Conservation (phyloP, 768 basidiomycete species). For the Exsudoporus frostii region DNA sequence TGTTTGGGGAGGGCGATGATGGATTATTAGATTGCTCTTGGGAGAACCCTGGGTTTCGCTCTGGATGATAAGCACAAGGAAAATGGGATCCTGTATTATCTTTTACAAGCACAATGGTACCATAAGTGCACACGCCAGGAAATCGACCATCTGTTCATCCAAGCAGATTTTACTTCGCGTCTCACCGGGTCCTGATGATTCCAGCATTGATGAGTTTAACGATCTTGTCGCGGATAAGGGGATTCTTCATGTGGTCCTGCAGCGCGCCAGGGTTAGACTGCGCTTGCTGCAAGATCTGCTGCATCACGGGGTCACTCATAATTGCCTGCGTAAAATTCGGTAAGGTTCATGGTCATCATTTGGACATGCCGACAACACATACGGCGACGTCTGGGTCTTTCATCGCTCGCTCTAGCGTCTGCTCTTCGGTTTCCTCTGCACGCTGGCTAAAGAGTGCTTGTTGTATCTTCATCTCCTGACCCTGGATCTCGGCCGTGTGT, state of each 20-base stretch:
- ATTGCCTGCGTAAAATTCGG: conserved; percentile 50
- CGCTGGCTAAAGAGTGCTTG: conserved; percentile 77
- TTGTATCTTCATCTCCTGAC: conserved; percentile 77
- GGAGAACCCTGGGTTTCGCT: conserved; percentile 49
- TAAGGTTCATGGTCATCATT: conserved; percentile 4
- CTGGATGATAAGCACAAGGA: conserved; percentile 1
- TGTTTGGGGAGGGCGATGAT: conserved; percentile 41
- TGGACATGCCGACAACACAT: conserved; percentile 31
- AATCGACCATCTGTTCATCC: conserved; percentile 12
- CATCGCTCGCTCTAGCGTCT: conserved; percentile 93
- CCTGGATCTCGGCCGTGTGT: conserved; percentile 79
- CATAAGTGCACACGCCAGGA: conserved; percentile 20
- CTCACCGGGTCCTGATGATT: conserved; percentile 83
- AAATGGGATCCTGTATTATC: conserved; percentile 18
- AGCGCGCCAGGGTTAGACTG: conserved; percentile 85
- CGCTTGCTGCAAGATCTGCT: conserved; percentile 91
- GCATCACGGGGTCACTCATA: conserved; percentile 91
- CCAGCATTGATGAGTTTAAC: conserved; percentile 90
- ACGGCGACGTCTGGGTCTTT: conserved; percentile 94
- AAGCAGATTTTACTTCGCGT: conserved; percentile 1
- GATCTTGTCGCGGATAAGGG: conserved; percentile 74
- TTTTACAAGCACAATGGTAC: conserved; percentile 22
- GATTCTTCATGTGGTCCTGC: conserved; percentile 96
- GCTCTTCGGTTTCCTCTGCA: conserved; percentile 83
- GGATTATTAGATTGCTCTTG: conserved; percentile 69